phyloP scores from a whole-genome alignment of 2,329 filamentous ascomycete species.

The Cladophialophora bantiana region DNA sequence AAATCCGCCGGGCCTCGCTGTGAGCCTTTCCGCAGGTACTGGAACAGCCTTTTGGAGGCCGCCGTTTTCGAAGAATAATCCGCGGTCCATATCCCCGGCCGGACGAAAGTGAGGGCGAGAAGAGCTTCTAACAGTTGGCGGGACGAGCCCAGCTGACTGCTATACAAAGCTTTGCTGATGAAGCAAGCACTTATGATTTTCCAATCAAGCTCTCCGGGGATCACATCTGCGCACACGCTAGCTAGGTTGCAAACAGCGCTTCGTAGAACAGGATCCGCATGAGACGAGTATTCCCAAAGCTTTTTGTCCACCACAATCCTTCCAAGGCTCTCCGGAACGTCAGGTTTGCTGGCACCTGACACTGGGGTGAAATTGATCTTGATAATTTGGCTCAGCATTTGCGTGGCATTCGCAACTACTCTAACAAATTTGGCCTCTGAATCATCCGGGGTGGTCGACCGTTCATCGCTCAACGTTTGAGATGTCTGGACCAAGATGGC shows the following conservation, averaged over 20 bases:
- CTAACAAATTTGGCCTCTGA: slow-evolving; percentile 83
- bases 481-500: slow-evolving; percentile 79
- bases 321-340: slow-evolving; percentile 37
- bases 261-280: slow-evolving; percentile 65
- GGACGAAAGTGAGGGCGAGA: slow-evolving; percentile 67
- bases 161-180: slow-evolving; percentile 75
- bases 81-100: slow-evolving; percentile 76
- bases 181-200: slow-evolving; percentile 72
- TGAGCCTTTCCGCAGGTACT: slow-evolving; percentile 83
- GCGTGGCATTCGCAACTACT: slow-evolving; percentile 69
- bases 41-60: slow-evolving; percentile 65
- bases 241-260: slow-evolving; percentile 65
- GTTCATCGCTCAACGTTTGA: slow-evolving; percentile 85
- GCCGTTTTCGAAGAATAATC: slow-evolving; percentile 66
- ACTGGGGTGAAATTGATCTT: slow-evolving; percentile 21
- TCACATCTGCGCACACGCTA: slow-evolving; percentile 57
- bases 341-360: slow-evolving; percentile 43
- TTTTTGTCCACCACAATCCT: slow-evolving; percentile 67
- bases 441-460: slow-evolving; percentile 83
- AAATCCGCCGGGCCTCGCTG: slow-evolving; percentile 75
- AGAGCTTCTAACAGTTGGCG: slow-evolving; percentile 73
- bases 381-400: slow-evolving; percentile 63
- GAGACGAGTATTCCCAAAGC: slow-evolving; percentile 65
- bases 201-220: slow-evolving; percentile 64
- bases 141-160: slow-evolving; percentile 75